Evolutionary conservation across 192 early-diverging fungal genomes (phyloP).

Genomic region (Podila epicladia): DNA sequence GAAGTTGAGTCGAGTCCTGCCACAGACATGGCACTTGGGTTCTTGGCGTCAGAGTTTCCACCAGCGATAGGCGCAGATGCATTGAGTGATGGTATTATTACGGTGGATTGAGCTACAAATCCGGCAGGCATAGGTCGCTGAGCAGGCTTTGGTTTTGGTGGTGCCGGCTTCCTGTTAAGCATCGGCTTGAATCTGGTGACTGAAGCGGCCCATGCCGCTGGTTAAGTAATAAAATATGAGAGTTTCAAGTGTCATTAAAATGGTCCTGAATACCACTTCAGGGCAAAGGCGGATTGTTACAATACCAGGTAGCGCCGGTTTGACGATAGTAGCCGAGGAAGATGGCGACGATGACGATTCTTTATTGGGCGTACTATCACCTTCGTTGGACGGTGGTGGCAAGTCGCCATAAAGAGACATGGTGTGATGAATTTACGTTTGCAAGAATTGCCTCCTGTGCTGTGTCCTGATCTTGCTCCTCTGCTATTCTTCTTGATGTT

Average conservation of each 20-base stretch:
- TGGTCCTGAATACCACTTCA: neutral
- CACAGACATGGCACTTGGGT: neutral
- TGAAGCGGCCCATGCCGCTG: constrained; percentile 53
- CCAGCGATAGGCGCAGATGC: neutral
- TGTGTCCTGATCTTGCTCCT: neutral
- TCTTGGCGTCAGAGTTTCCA: neutral
- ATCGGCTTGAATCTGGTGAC: constrained; percentile 54
- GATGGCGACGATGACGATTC: neutral
- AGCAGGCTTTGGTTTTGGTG: constrained; percentile 59
- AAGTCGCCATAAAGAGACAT: constrained; percentile 60
- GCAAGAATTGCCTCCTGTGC: too few species aligned
- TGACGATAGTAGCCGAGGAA: constrained; percentile 4
- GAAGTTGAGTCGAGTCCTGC: neutral
- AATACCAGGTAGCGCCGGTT: constrained; percentile 44
- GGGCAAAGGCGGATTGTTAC: neutral
- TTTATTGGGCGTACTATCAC: constrained; percentile 1
- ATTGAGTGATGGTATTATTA: neutral
- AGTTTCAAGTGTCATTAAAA: neutral
- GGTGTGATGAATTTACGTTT: neutral
- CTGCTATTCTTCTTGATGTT: neutral
- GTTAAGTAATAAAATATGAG: neutral
- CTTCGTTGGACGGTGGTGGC: constrained; percentile 43
- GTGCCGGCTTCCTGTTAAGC: constrained; percentile 57
- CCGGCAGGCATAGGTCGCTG: constrained; percentile 24
- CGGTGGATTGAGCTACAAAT: constrained; percentile 21